These are phyloP conservation scores for Daldinia sp. DNA, from an alignment of 2,329 filamentous ascomycete species.

Conservation along the genomic window DNA sequence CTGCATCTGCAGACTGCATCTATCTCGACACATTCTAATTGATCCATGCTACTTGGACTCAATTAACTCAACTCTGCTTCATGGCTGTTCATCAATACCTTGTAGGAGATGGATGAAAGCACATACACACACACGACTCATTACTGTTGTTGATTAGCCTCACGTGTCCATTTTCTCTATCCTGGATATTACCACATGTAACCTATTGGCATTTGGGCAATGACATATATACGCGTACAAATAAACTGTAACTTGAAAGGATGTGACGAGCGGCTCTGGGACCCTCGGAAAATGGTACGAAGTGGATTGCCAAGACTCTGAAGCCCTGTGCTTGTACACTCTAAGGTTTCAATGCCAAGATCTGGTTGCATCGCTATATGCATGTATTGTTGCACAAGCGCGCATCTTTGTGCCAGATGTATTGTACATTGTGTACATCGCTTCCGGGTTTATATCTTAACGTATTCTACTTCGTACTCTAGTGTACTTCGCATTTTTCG, in stretches of 20 bases:
- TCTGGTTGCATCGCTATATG: conserved; percentile 27
- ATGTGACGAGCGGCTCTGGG: conserved; percentile 24
- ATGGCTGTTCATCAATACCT: neutral
- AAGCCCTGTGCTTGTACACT: conserved; percentile 1
- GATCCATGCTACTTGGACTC: conserved; percentile 15
- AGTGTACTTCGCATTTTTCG: neutral
- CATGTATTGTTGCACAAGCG: conserved; percentile 28
- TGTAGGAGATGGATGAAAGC: neutral
- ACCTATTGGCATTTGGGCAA: neutral
- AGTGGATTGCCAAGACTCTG: conserved; percentile 20
- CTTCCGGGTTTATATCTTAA: too few species aligned
- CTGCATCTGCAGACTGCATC: conserved; percentile 23
- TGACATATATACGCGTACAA: neutral
- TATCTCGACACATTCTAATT: too few species aligned
- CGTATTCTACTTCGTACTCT: conserved; percentile 17
- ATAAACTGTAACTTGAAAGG: neutral
- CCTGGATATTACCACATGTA: conserved; percentile 17
- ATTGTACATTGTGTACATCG: conserved; percentile 5
- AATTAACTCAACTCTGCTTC: neutral
- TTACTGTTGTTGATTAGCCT: conserved; percentile 8
- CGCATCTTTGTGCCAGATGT: conserved; percentile 15
- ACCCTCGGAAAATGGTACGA: conserved; percentile 1
- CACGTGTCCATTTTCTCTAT: conserved; percentile 23
- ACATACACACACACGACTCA: conserved; percentile 1
- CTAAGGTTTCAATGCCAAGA: conserved; percentile 25